Base-by-base conservation (phyloP, 192 early-diverging fungal genomes). In the Backusella liffmaniae region DNA sequence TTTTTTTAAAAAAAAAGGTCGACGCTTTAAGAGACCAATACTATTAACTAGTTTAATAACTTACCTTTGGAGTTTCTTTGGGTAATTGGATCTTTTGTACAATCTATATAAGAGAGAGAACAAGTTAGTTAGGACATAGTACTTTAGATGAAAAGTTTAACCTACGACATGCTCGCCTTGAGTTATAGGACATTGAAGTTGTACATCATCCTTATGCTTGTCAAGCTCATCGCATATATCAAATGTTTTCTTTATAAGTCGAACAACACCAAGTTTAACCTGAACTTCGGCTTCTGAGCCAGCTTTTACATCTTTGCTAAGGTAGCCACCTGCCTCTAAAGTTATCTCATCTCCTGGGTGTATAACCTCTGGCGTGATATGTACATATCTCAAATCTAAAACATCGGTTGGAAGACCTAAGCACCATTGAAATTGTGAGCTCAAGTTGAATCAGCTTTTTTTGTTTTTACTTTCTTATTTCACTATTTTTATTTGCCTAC, bases 231-330 rank as follows among this genome's bases (percentile, higher is more conserved):
- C 37, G 3, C 67, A 69, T 9, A 69, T 18, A 23, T 69, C 67
- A 21, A 69, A 69, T 1, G 3, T 69, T 69, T 41, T 69, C 36
- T 36, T 69, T 21, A 69, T 5, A 1, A 69, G 37, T 21, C 5
- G 16, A 9, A 69, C 67, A 69, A 39, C 67, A 37, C 67, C 67
- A 39, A 69, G 37, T 21, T 69, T 69, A 10, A 69, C 67, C n/a
- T 9, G 7, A 69, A 69, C 67, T 0, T 29, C 1, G 6, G 67
- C 67, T 13, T 3, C 8, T 3, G 67, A 5, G 23, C 67, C 67
- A 8, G 21, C 0, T 1, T 9, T 4, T 21, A 69, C 36, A 2
- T 35, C 13, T 41, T 26, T 10, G 21, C 18, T 21, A 12, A 69
- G 0, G 35, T 8, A 23, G 8, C 67, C 67, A 7, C 34, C n/a